phyloP scores from a whole-genome alignment of 139 green algal genomes.

The Coccomyxa sp. region DNA sequence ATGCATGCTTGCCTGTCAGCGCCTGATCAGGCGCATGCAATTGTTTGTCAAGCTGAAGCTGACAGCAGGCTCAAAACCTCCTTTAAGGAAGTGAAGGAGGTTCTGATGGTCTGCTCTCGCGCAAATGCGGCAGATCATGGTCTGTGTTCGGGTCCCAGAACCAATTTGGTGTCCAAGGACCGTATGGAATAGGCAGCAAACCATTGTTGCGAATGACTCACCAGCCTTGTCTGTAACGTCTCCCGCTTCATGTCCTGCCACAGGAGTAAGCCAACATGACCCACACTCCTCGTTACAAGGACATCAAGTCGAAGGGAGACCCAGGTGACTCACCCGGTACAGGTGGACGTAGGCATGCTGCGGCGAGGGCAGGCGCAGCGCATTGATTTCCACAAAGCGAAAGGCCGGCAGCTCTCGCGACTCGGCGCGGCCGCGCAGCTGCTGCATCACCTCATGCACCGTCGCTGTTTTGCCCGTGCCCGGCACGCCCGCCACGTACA shows the following conservation, averaged over 20 bases:
- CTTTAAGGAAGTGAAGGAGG: neutral
- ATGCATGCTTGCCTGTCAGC: conserved; percentile 66
- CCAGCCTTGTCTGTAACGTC: too few relatives aligned
- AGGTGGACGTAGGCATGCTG: conserved; percentile 83
- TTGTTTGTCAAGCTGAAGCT: neutral
- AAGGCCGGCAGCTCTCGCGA: conserved; percentile 44
- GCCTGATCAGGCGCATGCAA: conserved; percentile 34
- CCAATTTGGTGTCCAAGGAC: too few relatives aligned
- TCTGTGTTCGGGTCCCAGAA: neutral
- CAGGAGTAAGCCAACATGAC: too few relatives aligned
- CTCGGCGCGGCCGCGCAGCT: conserved; percentile 13
- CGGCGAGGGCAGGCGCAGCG: conserved; percentile 78
- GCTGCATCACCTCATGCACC: conserved; percentile 55
- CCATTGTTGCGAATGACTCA: too few relatives aligned
- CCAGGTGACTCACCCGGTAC: neutral
- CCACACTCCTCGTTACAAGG: too few relatives aligned
- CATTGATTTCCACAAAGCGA: conserved; percentile 91
- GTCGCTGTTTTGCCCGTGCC: conserved; percentile 97
- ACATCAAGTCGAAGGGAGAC: too few relatives aligned
- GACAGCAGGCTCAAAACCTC: neutral
- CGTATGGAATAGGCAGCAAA: too few relatives aligned
- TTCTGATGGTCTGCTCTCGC: neutral
- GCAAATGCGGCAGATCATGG: neutral
- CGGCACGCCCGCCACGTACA: conserved; percentile 95
- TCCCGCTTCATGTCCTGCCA: too few relatives aligned